phyloP scores from a whole-genome alignment of 805 yeast species.

The Lipomyces spencermartinsiae region DNA sequence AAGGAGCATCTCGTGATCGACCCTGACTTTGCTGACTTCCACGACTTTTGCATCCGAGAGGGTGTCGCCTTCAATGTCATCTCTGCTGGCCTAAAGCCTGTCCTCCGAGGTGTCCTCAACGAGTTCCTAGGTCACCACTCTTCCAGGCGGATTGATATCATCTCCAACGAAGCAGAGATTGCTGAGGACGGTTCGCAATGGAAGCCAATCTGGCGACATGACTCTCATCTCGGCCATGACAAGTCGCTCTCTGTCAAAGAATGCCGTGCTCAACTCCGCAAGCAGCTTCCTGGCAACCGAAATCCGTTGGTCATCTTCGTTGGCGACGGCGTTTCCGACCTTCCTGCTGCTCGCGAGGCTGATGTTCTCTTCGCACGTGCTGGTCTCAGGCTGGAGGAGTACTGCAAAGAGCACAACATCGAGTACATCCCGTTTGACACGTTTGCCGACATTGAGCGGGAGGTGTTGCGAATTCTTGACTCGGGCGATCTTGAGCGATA shows the following conservation, averaged over 20 bases:
- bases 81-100: constrained; percentile 53
- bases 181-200: constrained; percentile 48
- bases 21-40: constrained; percentile 49
- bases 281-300: constrained; percentile 36
- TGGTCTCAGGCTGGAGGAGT: constrained; percentile 51
- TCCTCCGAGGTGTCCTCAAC: constrained; percentile 51
- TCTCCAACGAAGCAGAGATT: constrained; percentile 51
- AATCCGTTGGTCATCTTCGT: constrained; percentile 57
- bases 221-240: constrained; percentile 53
- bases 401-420: constrained; percentile 50
- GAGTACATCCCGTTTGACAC: constrained; percentile 53
- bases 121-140: constrained; percentile 49
- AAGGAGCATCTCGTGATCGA: constrained; percentile 49
- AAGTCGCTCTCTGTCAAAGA: constrained; percentile 52
- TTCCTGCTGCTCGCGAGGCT: constrained; percentile 54
- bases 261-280: constrained; percentile 42
- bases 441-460: constrained; percentile 50
- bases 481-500: constrained; percentile 35
- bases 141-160: constrained; percentile 49
- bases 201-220: constrained; percentile 53
- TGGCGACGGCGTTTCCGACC: constrained; percentile 63
- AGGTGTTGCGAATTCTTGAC: constrained; percentile 38
- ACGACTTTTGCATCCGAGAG: constrained; percentile 49
- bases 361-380: constrained; percentile 53
- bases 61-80: constrained; percentile 52